Base-by-base conservation (phyloP, 2,329 filamentous ascomycete genomes). In the Penicillium sumatraense region DNA sequence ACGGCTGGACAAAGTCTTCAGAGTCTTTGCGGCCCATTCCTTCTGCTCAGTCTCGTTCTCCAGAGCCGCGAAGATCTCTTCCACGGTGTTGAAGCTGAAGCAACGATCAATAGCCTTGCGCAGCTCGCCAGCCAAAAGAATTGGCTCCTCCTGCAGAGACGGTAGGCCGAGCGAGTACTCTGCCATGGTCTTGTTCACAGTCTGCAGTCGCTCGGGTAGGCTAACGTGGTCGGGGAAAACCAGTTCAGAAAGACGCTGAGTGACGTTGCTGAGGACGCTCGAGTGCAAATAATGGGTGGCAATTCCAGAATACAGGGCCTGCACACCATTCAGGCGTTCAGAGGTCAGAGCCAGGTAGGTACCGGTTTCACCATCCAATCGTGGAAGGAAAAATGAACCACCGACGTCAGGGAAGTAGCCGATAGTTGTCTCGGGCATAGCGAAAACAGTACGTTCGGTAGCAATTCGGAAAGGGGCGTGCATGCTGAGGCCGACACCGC, bases 351-450 rank as follows among this genome's bases (percentile, higher is more conserved):
- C 95, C 40, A 99, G 86, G 76, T 98, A 99, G 18, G 90, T 96
- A 54, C 95, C 95, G 53, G 96, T 77, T 56, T 87, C 81, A 47
- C 95, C 95, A 67, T 96, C 87, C 81, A 99, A 87, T 60, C 92
- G 85, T 14, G 95, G 91, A 51, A 99, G 81, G 82, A 98, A 98
- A 81, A 98, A 99, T 10, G 91, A 96, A 27, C 89, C 96, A 58
- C 95, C 95, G 46, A 99, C 95, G 69, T 99, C 96, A 6, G 96
- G 95, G 82, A 99, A 99, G 82, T 98, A 97, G 35, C 95, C 95
- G 70, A 99, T 99, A 8, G 87, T 96, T 3, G 95, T 99, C 79
- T 99, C 95, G 26, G 95, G 95, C 95, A 99, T 99, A 65, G 96
- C 93, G 69, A 99, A 98, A 45, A 96, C 78, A 5, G 95, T 99